A percentile compares a stretch with the other conserved stretches of the same genome.
Conservation (phyloP, 495 filamentous ascomycete species). For the Talaromyces ruber region DNA sequence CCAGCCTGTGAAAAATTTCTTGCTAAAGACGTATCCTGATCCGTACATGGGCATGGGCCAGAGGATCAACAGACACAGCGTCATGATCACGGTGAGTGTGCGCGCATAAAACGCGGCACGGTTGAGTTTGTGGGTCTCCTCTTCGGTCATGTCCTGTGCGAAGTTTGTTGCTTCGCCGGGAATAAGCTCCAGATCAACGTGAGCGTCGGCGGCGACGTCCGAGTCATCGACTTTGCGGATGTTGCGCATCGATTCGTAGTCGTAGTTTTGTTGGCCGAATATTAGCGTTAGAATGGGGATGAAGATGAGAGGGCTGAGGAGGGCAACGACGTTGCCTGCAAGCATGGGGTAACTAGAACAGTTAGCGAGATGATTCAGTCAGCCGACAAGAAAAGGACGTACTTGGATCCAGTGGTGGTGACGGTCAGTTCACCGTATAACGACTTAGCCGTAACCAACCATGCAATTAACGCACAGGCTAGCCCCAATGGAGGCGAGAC, state of each 20-base stretch:
- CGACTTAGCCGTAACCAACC: slow-evolving; percentile 83
- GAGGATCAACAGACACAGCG: slow-evolving; percentile 67
- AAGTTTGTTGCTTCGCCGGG: slow-evolving; percentile 41
- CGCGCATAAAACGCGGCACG: slow-evolving; percentile 74
- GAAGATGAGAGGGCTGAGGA: slow-evolving; percentile 73
- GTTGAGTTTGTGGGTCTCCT: slow-evolving; percentile 61
- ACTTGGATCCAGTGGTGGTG: slow-evolving; percentile 67
- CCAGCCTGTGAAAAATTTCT: slow-evolving; percentile 91
- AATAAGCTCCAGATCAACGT: slow-evolving; percentile 64
- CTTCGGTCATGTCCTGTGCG: slow-evolving; percentile 31
- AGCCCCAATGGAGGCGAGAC: slow-evolving; percentile 72
- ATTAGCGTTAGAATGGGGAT: slow-evolving; percentile 69
- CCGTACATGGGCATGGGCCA: slow-evolving; percentile 98
- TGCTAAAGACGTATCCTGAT: slow-evolving; percentile 76
- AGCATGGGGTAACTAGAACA: slow-evolving; percentile 65
- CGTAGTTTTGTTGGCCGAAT: slow-evolving; percentile 74
- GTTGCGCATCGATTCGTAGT: slow-evolving; percentile 78
- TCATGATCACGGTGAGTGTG: slow-evolving; percentile 65
- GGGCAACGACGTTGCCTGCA: slow-evolving; percentile 74
- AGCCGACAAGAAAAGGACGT: slow-evolving; percentile 13
- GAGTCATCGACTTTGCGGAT: slow-evolving; percentile 81
- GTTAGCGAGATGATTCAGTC: not conserved
- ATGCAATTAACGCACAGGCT: slow-evolving; percentile 67
- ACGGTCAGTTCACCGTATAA: slow-evolving; percentile 68
- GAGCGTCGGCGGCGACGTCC: slow-evolving; percentile 58